Conservation (phyloP, 2,329 filamentous ascomycete species). For the Proliferodiscus dingleyae region DNA sequence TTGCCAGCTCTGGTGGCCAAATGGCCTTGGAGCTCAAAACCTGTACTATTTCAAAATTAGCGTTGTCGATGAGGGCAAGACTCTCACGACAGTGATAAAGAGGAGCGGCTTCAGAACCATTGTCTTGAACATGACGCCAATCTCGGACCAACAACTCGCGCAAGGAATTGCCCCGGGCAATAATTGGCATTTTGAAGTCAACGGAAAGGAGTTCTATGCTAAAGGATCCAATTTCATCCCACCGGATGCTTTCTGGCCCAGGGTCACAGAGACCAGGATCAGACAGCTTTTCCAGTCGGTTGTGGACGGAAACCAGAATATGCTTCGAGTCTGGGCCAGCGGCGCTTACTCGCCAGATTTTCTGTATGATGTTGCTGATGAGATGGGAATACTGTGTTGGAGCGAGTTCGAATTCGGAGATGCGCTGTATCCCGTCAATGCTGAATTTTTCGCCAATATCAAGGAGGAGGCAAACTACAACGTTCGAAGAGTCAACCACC, state of each 20-base stretch:
- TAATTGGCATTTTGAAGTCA: conserved; percentile 63
- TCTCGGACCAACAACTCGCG: conserved; percentile 48
- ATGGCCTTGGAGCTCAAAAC: conserved; percentile 49
- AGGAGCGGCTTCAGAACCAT: conserved; percentile 58
- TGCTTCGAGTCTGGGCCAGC: conserved; percentile 58
- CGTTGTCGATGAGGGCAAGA: conserved; percentile 35
- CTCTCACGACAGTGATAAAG: conserved; percentile 44
- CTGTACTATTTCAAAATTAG: conserved; percentile 52
- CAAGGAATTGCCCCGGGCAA: conserved; percentile 51
- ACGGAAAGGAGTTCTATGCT: conserved; percentile 58
- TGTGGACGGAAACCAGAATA: conserved; percentile 56
- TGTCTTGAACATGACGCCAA: conserved; percentile 50
- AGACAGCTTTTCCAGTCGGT: conserved; percentile 49
- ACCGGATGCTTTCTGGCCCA: conserved; percentile 57
- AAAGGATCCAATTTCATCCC: conserved; percentile 62
- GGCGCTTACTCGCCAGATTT: conserved; percentile 57
- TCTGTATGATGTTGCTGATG: conserved; percentile 58
- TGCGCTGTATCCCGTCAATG: conserved; percentile 51
- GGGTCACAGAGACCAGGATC: conserved; percentile 50
- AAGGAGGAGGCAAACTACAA: conserved; percentile 53
- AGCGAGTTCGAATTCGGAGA: conserved; percentile 60
- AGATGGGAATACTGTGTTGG: conserved; percentile 57
- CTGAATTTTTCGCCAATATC: conserved; percentile 51
- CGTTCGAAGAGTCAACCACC: conserved; percentile 56
- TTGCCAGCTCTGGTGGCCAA: conserved; percentile 58